phyloP scores from a whole-genome alignment of 345 rosid genomes.

The Orychophragmus violaceus region DNA sequence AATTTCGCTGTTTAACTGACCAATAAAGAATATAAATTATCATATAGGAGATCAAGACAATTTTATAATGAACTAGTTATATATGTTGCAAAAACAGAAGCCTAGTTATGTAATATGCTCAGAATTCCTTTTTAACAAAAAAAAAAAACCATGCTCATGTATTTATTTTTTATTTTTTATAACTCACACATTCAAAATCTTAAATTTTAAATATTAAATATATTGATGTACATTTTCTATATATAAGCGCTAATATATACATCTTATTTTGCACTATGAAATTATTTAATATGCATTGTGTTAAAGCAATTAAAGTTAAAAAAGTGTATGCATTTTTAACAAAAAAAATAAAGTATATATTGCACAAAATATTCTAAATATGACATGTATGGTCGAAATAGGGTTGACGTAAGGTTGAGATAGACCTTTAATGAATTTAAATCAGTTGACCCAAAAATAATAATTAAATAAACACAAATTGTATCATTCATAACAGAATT shows the following conservation, averaged over 20 bases:
- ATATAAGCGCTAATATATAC: background rate
- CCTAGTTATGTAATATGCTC: background rate
- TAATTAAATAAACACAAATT: background rate
- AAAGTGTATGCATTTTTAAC: too few species aligned
- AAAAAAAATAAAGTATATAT: too few species aligned
- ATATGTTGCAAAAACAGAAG: background rate
- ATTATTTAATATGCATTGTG: background rate
- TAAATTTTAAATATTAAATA: background rate
- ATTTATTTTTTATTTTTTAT: background rate
- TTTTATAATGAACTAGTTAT: background rate
- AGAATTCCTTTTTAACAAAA: too few species aligned
- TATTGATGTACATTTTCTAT: background rate
- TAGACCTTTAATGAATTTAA: background rate
- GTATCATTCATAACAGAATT: slow-evolving; percentile 12
- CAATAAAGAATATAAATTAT: background rate
- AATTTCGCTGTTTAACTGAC: background rate
- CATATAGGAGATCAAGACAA: background rate
- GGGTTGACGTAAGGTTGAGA: slow-evolving; percentile 23
- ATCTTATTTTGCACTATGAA: background rate
- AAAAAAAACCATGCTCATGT: background rate
- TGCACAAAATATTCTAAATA: background rate
- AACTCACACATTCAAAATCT: background rate
- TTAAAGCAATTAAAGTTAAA: background rate
- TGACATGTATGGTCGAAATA: slow-evolving; percentile 12
- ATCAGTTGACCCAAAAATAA: background rate